Evolutionary conservation across 345 rosid species (phyloP).

Genomic region (Salix caprea): DNA sequence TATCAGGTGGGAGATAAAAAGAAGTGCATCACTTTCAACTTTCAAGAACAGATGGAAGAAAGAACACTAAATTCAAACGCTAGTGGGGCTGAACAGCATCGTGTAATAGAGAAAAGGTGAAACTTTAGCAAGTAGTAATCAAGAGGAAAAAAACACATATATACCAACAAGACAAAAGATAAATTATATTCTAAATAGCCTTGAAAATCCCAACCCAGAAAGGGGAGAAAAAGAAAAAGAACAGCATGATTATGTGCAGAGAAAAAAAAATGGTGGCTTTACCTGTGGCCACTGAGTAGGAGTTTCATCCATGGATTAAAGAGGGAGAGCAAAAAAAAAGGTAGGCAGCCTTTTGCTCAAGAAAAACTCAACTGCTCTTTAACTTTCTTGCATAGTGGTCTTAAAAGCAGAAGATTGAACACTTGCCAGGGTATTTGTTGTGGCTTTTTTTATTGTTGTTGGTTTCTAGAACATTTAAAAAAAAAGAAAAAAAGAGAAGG

Average conservation of each 20-base stretch:
- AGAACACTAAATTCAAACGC: constrained; percentile 24
- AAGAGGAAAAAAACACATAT: neutral
- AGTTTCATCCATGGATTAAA: constrained; percentile 38
- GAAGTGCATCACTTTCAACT: constrained; percentile 12
- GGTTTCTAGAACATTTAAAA: neutral
- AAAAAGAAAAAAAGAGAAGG: neutral
- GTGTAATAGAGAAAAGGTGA: constrained; percentile 8
- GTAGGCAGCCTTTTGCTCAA: constrained; percentile 8
- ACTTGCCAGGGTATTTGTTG: constrained; percentile 8
- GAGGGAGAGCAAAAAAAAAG: constrained; percentile 11
- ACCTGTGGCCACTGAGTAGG: constrained; percentile 47
- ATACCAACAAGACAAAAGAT: neutral
- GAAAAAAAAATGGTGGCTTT: constrained; percentile 13
- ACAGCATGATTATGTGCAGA: constrained; percentile 12
- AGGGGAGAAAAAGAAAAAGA: neutral
- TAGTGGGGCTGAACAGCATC: constrained; percentile 27
- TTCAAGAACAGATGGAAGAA: constrained; percentile 16
- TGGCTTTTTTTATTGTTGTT: constrained; percentile 7
- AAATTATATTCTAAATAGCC: constrained; percentile 5
- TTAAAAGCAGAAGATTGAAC: constrained; percentile 13
- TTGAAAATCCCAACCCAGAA: constrained; percentile 12
- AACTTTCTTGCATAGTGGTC: constrained; percentile 10
- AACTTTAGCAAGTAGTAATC: constrained; percentile 6
- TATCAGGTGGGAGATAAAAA: constrained; percentile 15
- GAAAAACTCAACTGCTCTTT: constrained; percentile 24